These are phyloP conservation scores for Wakefieldia striispora DNA, from an alignment of 768 basidiomycete genomes.

Conservation along the genomic window DNA sequence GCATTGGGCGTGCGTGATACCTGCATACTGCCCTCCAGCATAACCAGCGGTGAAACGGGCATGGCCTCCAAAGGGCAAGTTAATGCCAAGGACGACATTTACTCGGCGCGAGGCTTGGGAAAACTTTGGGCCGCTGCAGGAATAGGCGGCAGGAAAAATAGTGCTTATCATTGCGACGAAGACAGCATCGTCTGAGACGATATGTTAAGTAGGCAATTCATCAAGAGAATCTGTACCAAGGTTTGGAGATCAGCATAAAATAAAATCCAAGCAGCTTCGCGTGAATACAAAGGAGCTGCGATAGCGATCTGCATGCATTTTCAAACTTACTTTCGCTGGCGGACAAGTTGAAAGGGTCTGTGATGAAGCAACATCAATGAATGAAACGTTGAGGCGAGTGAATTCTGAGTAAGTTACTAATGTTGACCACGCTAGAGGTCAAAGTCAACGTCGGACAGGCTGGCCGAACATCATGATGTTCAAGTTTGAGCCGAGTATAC, in stretches of 20 bases:
- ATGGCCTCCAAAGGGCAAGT: neutral
- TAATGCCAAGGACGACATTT: neutral
- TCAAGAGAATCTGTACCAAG: neutral
- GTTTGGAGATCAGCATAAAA: neutral
- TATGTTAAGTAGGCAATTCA: too few species aligned
- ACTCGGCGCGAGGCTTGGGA: neutral
- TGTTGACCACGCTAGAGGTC: neutral
- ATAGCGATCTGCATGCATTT: neutral
- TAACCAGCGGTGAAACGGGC: neutral
- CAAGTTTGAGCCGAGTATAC: slow-evolving; percentile 11
- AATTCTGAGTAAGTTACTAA: neutral
- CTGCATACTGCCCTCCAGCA: neutral
- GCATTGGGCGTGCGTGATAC: neutral
- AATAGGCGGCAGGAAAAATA: neutral
- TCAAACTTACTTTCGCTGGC: neutral
- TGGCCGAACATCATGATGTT: slow-evolving; percentile 13
- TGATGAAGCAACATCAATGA: neutral
- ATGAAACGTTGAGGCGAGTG: neutral
- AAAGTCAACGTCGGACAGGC: neutral
- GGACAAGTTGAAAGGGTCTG: neutral
- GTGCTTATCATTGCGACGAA: neutral
- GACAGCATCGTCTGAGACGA: neutral
- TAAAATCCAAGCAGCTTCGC: too few species aligned
- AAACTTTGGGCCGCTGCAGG: neutral
- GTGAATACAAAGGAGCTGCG: too few species aligned